Conservation (phyloP, 2,329 filamentous ascomycete species). For the Paracoccidioides brasiliensis region DNA sequence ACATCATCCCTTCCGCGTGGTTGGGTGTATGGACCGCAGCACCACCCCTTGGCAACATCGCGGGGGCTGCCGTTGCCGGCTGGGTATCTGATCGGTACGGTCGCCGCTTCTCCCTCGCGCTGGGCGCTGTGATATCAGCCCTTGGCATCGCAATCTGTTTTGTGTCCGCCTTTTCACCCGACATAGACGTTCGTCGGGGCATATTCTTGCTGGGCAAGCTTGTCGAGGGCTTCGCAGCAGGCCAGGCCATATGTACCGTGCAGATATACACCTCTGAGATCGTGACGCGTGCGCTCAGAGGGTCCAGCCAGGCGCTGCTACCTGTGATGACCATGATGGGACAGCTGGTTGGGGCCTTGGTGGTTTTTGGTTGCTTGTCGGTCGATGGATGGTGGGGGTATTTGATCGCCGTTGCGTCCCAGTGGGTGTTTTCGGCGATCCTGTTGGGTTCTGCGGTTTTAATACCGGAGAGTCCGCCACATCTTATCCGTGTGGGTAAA, state of each 20-base stretch:
- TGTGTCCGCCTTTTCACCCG: constrained; percentile 19
- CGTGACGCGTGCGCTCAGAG: constrained; percentile 34
- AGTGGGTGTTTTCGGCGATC: constrained; percentile 33
- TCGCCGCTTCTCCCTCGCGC: constrained; percentile 24
- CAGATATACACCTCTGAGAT: constrained; percentile 41
- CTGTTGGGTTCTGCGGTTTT: constrained; percentile 32
- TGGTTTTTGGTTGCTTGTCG: constrained; percentile 27
- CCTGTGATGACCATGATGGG: constrained; percentile 39
- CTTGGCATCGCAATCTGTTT: constrained; percentile 26
- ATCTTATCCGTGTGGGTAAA: constrained; percentile 32
- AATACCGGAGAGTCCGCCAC: constrained; percentile 41
- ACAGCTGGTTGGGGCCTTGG: constrained; percentile 34
- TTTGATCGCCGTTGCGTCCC: constrained; percentile 28
- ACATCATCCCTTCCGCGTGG: constrained; percentile 33
- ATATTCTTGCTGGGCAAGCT: constrained; percentile 36
- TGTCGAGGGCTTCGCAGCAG: constrained; percentile 35
- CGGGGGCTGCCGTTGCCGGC: constrained; percentile 28
- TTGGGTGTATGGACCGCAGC: constrained; percentile 34
- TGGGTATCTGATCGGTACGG: constrained; percentile 31
- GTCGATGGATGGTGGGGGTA: constrained; percentile 22
- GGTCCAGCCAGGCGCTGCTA: constrained; percentile 37
- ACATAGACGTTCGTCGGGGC: constrained; percentile 20
- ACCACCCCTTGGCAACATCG: constrained; percentile 26
- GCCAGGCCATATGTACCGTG: constrained; percentile 32
- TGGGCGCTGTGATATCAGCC: constrained; percentile 27